Evolutionary conservation across 2,329 filamentous ascomycete genomes (phyloP), one percentile per base, ranked within the genome.

Genomic region (Cladosporium sp.): DNA sequence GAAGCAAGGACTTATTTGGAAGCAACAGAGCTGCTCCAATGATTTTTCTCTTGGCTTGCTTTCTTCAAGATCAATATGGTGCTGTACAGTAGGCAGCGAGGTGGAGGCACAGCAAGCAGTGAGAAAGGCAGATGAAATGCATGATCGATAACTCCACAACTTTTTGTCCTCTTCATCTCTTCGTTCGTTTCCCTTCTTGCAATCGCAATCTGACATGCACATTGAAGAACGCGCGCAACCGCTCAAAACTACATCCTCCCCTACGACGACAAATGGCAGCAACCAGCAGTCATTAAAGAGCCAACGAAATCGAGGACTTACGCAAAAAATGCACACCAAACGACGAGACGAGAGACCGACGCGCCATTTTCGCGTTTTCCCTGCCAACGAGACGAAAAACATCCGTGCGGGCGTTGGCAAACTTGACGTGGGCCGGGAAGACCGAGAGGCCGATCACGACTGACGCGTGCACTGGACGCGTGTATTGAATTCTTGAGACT

Each of bases 1-100:
- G n/a, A n/a, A n/a, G n/a, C n/a, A n/a, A n/a, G n/a, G n/a, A n/a
- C n/a, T n/a, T n/a, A n/a, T n/a, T n/a, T n/a, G n/a, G n/a, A n/a
- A n/a, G n/a, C n/a, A n/a, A n/a, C n/a, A n/a, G n/a, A n/a, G n/a
- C n/a, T n/a, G n/a, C n/a, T n/a, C n/a, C n/a, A n/a, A n/a, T n/a
- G n/a, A n/a, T n/a, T n/a, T n/a, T n/a, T n/a, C n/a, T n/a, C n/a
- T n/a, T n/a, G n/a, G n/a, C n/a, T 36, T 36, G 30, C 22, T 40
- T 47, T 24, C 40, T 47, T 36, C 37, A 24, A 47, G 40, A 47
- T 34, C 37, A 32, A 40, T 36, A 50, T 41, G 47, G 47, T 50
- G 60, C 63, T 66, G 64, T 65, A 65, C 60, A 65, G 61, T 65
- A 66, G n/a, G 61, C 56, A 61, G 60, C 61, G 59, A 58, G 57